Evolutionary conservation across 129 eudicot species (phyloP), one percentile per base, ranked within the genome.

Genomic region (Flaveria ramosissima): DNA sequence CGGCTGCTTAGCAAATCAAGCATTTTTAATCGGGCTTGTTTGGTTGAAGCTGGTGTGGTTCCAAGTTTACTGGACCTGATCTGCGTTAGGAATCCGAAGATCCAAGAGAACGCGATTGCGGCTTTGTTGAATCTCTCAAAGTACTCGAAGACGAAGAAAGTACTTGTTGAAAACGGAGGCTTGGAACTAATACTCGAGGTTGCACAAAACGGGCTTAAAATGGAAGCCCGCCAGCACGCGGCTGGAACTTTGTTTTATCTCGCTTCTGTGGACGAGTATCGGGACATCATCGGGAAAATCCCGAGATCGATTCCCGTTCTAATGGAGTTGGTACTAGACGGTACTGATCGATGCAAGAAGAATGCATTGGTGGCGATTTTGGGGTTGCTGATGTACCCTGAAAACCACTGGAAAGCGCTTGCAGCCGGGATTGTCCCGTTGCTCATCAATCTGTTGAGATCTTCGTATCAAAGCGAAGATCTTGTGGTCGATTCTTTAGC

Each of bases 191-290:
- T 94, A 36, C 82, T 94, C 2, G 83, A 82, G 51, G 92, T 91
- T 15, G 74, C 88, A 11, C 83, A 81, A 72, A 79, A 75, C 7
- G 98, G 98, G 75, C 39, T 91, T 20, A 91, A 76, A 66, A 84
- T 86, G 84, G 96, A 94, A 75, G 88, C 97, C 57, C 86, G 96
- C 32, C 93, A 89, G 79, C 92, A 89, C 30, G 91, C 98, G 9
- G 96, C 97, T 9, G 98, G 97, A n/a, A 83, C 85, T 1, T 71
- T 94, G 66, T 94, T 89, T 77, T 91, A 94, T 75, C 93, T 94
- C 10, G 77, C 98, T 67, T 91, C 99, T 0, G 92, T 82, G 4
- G 96, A 94, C 66, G 92, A 91, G 63, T 85, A 86, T 75, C 85
- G 99, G 15, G 73, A 53, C 12, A 72, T 79, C 83, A 87, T 94